Conservation (phyloP, 768 basidiomycete species). For the Tulasnella sp. region DNA sequence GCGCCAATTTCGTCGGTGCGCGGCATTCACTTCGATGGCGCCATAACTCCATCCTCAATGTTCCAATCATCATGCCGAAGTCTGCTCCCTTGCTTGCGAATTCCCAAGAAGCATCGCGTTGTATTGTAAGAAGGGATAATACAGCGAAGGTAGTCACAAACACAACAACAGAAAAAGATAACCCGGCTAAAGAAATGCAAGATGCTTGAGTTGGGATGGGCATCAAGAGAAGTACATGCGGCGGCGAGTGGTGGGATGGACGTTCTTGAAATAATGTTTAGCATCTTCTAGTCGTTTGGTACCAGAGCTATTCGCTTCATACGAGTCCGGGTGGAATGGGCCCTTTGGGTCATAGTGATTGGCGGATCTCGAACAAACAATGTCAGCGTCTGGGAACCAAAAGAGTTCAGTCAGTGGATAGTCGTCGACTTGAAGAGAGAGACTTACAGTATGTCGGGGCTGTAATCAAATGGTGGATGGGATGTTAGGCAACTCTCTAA, state of each 20-base stretch:
- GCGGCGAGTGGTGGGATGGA: slow-evolving; percentile 5
- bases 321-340: slow-evolving; percentile 22
- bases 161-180: neutral
- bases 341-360: slow-evolving; percentile 30
- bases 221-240: slow-evolving; percentile 24
- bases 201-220: neutral
- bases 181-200: neutral
- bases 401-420: neutral
- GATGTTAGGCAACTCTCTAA: neutral
- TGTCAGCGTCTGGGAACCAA: slow-evolving; percentile 29
- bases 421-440: neutral
- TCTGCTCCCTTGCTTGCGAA: too few relatives aligned
- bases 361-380: slow-evolving; percentile 30
- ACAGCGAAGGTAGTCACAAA: neutral
- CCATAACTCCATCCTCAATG: too few relatives aligned
- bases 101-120: neutral
- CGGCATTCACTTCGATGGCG: too few relatives aligned
- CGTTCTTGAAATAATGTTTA: slow-evolving; percentile 21
- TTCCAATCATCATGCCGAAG: neutral
- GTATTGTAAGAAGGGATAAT: neutral
- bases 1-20: too few relatives aligned
- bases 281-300: slow-evolving; percentile 18
- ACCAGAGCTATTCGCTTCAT: slow-evolving; percentile 18
- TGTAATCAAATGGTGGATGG: neutral
- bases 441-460: slow-evolving; percentile 45